phyloP scores from a whole-genome alignment of 164 flowering plant species.

The Stephania yunnanensis region DNA sequence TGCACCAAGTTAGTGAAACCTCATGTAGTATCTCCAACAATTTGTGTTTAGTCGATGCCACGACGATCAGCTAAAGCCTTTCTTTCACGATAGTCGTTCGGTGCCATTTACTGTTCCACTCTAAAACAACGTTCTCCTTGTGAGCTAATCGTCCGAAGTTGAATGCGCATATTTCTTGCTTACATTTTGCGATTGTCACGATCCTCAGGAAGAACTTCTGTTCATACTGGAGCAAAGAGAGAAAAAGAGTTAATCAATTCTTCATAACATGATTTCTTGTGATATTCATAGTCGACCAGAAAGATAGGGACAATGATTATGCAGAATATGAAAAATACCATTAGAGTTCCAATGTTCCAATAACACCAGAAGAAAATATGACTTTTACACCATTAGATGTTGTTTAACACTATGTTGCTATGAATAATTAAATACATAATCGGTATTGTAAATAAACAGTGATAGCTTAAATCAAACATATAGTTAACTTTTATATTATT shows the following conservation, averaged over 20 bases:
- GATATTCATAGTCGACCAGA: not conserved
- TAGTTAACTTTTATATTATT: no score
- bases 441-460: no score
- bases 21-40: no score
- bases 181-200: conserved; percentile 62
- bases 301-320: no score
- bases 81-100: conserved; percentile 54
- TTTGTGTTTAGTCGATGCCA: not conserved
- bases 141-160: conserved; percentile 36
- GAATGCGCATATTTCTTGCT: conserved; percentile 28
- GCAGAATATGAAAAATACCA: no score
- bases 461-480: no score
- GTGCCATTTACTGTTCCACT: conserved; percentile 43
- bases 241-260: not conserved
- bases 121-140: conserved; percentile 57
- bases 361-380: no score
- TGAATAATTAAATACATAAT: no score
- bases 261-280: not conserved
- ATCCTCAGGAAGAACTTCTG: conserved; percentile 42
- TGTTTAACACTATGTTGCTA: no score
- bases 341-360: no score
- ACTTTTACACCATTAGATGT: no score
- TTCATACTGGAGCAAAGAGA: conserved; percentile 30
- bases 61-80: conserved; percentile 28
- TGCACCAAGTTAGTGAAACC: no score